A percentile compares a stretch with the other conserved stretches of the same genome.
Evolutionary conservation across 2,329 filamentous ascomycete species (phyloP).

Genomic region (Dryadomyces quercus-mongolicae): DNA sequence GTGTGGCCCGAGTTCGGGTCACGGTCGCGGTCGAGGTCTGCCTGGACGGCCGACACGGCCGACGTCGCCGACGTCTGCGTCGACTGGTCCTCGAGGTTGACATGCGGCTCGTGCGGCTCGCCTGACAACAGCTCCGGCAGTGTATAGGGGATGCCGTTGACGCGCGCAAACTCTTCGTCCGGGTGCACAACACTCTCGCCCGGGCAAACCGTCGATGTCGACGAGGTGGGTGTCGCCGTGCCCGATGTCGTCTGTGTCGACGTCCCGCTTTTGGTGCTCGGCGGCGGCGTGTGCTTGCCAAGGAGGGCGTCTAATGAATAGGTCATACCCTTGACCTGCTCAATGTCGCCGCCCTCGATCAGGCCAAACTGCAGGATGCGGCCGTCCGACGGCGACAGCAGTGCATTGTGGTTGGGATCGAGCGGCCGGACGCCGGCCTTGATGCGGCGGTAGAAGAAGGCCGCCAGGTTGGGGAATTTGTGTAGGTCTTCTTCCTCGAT

Average conservation of each 20-base stretch:
- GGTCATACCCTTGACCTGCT: constrained; percentile 98
- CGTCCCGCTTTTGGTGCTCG: constrained; percentile 36
- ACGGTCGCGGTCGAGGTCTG: constrained; percentile 56
- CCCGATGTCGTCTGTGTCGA: constrained; percentile 8
- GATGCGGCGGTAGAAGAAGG: constrained; percentile 93
- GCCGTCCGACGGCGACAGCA: constrained; percentile 84
- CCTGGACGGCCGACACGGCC: constrained; percentile 63
- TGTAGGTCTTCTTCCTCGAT: constrained; percentile 81
- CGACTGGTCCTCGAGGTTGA: constrained; percentile 59
- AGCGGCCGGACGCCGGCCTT: constrained; percentile 81
- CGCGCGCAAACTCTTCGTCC: constrained; percentile 83
- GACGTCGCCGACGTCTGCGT: constrained; percentile 54
- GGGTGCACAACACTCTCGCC: constrained; percentile 58
- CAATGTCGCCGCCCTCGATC: constrained; percentile 87
- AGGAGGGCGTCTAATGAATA: constrained; percentile 91
- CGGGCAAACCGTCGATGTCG: constrained; percentile 21
- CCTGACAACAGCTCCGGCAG: constrained; percentile 80
- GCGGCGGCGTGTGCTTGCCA: constrained; percentile 49
- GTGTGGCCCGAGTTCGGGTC: background rate
- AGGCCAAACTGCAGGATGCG: constrained; percentile 83
- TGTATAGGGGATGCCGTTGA: constrained; percentile 93
- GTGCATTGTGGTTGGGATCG: constrained; percentile 65
- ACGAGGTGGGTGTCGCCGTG: too few species aligned
- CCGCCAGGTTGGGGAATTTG: constrained; percentile 80
- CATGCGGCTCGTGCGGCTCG: constrained; percentile 18